Conservation (phyloP, 805 yeast genomes). For the Yamadazyma ubonensis region DNA sequence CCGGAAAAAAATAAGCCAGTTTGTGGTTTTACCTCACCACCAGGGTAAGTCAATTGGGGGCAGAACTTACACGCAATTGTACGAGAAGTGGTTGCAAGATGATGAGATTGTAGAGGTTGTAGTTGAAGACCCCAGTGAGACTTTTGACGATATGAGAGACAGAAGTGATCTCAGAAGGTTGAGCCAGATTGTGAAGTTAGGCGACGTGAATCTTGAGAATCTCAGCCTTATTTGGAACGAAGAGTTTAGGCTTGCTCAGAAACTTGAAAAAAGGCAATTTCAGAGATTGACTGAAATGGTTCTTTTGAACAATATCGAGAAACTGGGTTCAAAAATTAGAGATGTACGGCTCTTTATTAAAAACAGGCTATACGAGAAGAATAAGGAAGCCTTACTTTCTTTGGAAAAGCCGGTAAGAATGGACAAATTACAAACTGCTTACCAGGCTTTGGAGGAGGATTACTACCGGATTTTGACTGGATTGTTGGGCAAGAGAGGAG, state of each 20-base stretch:
- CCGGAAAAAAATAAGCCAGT: conserved; percentile 84
- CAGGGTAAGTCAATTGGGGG: conserved; percentile 77
- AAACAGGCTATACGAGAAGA: conserved; percentile 71
- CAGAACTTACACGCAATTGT: conserved; percentile 55
- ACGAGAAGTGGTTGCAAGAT: conserved; percentile 56
- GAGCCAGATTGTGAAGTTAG: conserved; percentile 19
- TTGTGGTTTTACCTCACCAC: conserved; percentile 77
- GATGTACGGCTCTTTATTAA: conserved; percentile 64
- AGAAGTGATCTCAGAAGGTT: conserved; percentile 60
- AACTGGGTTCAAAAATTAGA: conserved; percentile 28
- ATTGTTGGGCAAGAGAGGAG: conserved; percentile 14
- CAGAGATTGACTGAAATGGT: conserved; percentile 76
- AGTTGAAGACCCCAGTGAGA: conserved; percentile 92
- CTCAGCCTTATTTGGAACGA: conserved; percentile 36
- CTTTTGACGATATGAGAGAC: conserved; percentile 88
- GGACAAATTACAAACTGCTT: conserved; percentile 76
- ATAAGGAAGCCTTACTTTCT: conserved; percentile 71
- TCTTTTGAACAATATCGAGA: conserved; percentile 46
- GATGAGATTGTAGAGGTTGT: conserved; percentile 63
- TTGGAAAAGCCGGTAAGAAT: conserved; percentile 61
- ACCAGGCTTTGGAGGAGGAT: conserved; percentile 64
- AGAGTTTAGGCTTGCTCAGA: conserved; percentile 39
- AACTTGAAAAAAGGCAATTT: conserved; percentile 78
- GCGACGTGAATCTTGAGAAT: conserved; percentile 24
- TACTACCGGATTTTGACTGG: conserved; percentile 58